A percentile compares a stretch with the other conserved stretches of the same genome.
Conservation (phyloP, 83 land plant species). For the Thuja plicata region DNA sequence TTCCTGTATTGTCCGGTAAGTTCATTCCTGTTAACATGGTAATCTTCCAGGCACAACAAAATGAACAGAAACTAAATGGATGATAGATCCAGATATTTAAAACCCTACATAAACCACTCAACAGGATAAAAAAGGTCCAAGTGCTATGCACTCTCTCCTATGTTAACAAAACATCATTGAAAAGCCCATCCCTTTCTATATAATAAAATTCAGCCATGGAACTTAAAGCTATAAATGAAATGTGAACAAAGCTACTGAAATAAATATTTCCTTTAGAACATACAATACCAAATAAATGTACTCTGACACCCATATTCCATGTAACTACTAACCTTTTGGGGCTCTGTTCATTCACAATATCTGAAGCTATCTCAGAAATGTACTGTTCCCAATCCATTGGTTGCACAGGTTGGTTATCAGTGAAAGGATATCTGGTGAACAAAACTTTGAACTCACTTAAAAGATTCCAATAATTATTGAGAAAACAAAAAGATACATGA, state of each 20-base stretch:
- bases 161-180: not conserved
- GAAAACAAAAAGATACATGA: not conserved
- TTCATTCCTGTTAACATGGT: not conserved
- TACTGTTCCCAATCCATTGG: conserved; percentile 97
- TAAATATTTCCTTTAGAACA: not conserved
- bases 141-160: not conserved
- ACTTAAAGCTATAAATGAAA: not conserved
- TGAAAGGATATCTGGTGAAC: conserved; percentile 79
- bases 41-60: not conserved
- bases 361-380: conserved; percentile 85
- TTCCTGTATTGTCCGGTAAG: not conserved
- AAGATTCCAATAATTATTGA: not conserved
- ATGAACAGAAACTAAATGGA: not conserved
- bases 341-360: conserved; percentile 95
- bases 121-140: not conserved
- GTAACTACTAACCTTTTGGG: conserved; percentile 77
- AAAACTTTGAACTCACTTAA: not conserved
- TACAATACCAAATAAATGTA: not conserved
- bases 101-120: not conserved
- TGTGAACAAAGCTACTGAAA: not conserved
- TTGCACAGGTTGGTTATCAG: conserved; percentile 73
- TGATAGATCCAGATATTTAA: not conserved
- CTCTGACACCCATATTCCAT: not conserved
- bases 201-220: not conserved
- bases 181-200: not conserved